These are phyloP conservation scores for Trichophyton rubrum DNA, from an alignment of 2,329 filamentous ascomycete genomes.

Conservation along the genomic window DNA sequence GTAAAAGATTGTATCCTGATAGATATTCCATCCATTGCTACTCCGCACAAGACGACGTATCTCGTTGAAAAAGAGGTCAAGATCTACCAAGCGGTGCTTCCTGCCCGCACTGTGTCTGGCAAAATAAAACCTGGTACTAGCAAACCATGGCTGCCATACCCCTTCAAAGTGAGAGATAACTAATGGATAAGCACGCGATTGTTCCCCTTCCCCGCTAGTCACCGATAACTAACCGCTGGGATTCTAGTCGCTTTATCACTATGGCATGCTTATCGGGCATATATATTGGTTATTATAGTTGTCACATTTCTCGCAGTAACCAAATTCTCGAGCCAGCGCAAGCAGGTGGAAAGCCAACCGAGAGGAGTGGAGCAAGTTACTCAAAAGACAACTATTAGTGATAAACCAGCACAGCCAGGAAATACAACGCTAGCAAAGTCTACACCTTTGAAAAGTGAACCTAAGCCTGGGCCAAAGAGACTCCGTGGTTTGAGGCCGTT, in stretches of 20 bases:
- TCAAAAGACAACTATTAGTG: background rate
- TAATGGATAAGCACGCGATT: background rate
- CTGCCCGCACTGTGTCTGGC: background rate
- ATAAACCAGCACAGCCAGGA: background rate
- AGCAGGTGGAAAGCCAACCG: background rate
- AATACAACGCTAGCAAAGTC: background rate
- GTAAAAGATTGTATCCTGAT: too few species aligned
- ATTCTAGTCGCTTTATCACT: slow-evolving; percentile 8
- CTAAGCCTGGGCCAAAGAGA: slow-evolving; percentile 11
- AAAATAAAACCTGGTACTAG: background rate
- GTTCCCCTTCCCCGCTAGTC: background rate
- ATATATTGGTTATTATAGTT: slow-evolving; percentile 2
- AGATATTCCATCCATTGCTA: too few species aligned
- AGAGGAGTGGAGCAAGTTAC: background rate
- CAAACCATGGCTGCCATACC: too few species aligned
- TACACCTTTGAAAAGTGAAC: background rate
- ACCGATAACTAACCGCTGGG: background rate
- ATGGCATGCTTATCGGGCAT: slow-evolving; percentile 11
- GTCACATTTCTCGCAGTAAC: background rate
- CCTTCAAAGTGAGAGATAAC: background rate
- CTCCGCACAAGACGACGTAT: too few species aligned
- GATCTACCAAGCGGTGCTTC: background rate
- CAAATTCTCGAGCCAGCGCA: background rate
- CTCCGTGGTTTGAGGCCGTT: slow-evolving; percentile 10
- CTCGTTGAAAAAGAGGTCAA: too few species aligned